phyloP scores from a whole-genome alignment of 2,329 filamentous ascomycete species.

The Aspergillus thermomutatus region DNA sequence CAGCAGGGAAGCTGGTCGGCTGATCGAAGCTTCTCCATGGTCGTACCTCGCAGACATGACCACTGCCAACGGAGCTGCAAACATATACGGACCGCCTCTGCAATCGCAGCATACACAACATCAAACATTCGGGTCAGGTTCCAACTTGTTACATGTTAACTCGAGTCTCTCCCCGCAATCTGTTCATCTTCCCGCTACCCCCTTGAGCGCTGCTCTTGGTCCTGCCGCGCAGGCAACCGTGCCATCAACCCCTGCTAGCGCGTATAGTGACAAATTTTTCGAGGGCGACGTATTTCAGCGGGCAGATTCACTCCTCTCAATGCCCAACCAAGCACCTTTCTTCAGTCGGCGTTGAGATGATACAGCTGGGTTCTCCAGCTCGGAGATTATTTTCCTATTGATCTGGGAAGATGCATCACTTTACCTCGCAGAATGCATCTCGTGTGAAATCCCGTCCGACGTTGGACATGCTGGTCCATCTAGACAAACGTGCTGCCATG shows the following conservation, averaged over 20 bases:
- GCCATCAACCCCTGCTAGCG: constrained; percentile 56
- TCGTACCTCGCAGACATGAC: constrained; percentile 51
- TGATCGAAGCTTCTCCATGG: constrained; percentile 67
- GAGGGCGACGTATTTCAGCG: constrained; percentile 49
- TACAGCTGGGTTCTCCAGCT: neutral
- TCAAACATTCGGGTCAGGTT: constrained; percentile 27
- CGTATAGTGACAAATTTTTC: constrained; percentile 48
- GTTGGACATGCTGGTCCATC: neutral
- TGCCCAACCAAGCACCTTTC: constrained; percentile 41
- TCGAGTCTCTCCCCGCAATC: constrained; percentile 46
- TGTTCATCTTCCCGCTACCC: constrained; percentile 72
- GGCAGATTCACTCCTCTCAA: constrained; percentile 46
- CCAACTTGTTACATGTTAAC: constrained; percentile 22
- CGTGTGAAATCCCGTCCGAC: neutral
- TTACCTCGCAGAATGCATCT: neutral
- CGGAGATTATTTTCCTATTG: neutral
- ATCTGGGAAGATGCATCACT: neutral
- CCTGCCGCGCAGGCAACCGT: constrained; percentile 89
- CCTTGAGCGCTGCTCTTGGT: constrained; percentile 82
- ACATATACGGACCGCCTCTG: constrained; percentile 35
- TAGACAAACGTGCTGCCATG: neutral
- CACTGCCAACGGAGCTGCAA: constrained; percentile 27
- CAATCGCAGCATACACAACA: constrained; percentile 31
- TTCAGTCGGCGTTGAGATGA: constrained; percentile 36
- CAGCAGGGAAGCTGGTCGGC: constrained; percentile 73